phyloP scores from a whole-genome alignment of 2,329 filamentous ascomycete species.

The Phialocephala subalpina region DNA sequence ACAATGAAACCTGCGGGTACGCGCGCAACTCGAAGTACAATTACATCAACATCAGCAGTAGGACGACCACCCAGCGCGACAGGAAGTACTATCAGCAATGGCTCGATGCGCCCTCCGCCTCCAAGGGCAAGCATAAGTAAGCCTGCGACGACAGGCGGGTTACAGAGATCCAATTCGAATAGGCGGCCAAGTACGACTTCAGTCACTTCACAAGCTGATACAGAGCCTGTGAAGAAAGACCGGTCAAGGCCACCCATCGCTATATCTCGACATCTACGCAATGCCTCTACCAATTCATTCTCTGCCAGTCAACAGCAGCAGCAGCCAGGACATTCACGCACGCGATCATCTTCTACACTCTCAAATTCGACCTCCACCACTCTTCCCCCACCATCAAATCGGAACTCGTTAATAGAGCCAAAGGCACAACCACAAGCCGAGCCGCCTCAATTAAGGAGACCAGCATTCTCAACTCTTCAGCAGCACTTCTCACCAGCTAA shows the following conservation, averaged over 20 bases:
- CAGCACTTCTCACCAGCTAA: conserved; percentile 75
- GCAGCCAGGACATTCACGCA: conserved; percentile 37
- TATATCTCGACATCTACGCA: conserved; percentile 39
- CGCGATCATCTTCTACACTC: conserved; percentile 54
- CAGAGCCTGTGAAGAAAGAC: conserved; percentile 40
- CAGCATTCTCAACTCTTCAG: conserved; percentile 65
- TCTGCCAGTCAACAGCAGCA: conserved; percentile 22
- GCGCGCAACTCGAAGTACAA: conserved; percentile 30
- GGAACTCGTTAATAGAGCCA: conserved; percentile 26
- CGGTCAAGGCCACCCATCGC: conserved; percentile 38
- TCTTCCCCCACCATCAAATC: conserved; percentile 31
- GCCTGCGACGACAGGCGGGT: conserved; percentile 26
- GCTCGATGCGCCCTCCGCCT: conserved; percentile 39
- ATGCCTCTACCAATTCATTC: conserved; percentile 35
- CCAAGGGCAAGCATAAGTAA: conserved; percentile 33
- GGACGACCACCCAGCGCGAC: conserved; percentile 35
- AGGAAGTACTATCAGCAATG: conserved; percentile 33
- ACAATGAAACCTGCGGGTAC: conserved; percentile 32
- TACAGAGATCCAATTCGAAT: conserved; percentile 37
- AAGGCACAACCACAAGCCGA: conserved; percentile 29
- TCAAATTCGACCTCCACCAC: conserved; percentile 22
- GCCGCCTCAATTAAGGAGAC: conserved; percentile 33
- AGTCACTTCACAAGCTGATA: conserved; percentile 21
- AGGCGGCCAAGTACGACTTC: conserved; percentile 23
- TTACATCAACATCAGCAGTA: conserved; percentile 29